A percentile compares a stretch with the other conserved stretches of the same genome.
Evolutionary conservation across 495 filamentous ascomycete species (phyloP).

Genomic region (Aspergillus kassunensis): DNA sequence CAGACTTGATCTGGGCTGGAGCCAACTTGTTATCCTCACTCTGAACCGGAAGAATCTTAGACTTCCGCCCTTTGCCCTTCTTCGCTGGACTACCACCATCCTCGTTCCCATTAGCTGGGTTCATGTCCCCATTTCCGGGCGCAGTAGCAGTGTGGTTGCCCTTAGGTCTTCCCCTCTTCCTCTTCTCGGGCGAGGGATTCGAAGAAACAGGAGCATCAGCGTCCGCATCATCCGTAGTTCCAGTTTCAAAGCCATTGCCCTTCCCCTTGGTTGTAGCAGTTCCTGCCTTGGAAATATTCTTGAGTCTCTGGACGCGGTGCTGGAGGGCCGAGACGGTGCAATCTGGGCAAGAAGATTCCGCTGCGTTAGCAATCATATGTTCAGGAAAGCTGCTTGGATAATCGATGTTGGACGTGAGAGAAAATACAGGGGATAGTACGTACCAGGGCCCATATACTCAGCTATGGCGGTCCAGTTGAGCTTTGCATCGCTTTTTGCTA

Average conservation of each 20-base stretch:
- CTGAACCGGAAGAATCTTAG: no score
- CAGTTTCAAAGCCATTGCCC: background rate
- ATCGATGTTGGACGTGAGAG: no score
- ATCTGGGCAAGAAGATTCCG: conserved; percentile 15
- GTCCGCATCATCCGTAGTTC: background rate
- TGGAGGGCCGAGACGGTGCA: conserved; percentile 28
- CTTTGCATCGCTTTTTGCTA: conserved; percentile 18
- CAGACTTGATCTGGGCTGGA: no score
- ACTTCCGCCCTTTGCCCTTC: background rate
- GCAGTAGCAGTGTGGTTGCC: background rate
- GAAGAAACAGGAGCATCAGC: background rate
- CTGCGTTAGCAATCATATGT: no score
- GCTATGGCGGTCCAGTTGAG: conserved; percentile 22
- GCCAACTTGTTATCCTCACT: no score
- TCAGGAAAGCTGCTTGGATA: no score
- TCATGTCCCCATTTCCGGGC: background rate
- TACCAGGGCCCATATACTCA: conserved; percentile 24
- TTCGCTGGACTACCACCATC: conserved; percentile 1
- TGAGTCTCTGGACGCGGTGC: conserved; percentile 28
- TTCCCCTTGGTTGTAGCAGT: no score
- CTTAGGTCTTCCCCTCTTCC: background rate
- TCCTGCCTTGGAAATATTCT: no score
- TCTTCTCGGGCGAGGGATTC: background rate
- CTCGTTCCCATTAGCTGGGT: background rate
- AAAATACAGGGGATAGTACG: background rate